Percentiles rank a stretch among this genome's conserved stretches.
phyloP scores from a whole-genome alignment of 768 basidiomycete genomes.

The Trametes cubensis region DNA sequence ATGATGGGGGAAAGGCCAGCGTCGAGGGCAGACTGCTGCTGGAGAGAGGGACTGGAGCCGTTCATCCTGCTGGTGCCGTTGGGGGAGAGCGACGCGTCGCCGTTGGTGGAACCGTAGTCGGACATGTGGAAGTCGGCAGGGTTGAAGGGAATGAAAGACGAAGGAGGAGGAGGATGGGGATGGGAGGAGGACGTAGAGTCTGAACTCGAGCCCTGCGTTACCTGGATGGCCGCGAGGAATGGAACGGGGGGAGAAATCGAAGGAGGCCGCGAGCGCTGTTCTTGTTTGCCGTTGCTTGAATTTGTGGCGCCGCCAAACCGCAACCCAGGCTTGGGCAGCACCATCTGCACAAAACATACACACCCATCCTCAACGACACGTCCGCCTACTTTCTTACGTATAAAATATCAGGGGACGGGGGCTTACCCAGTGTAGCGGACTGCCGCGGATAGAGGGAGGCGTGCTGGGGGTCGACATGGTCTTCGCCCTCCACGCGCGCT shows the following conservation, averaged over 20 bases:
- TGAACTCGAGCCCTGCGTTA: slow-evolving; percentile 39
- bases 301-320: slow-evolving; percentile 36
- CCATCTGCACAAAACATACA: slow-evolving; percentile 28
- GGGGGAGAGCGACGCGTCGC: slow-evolving; percentile 59
- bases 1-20: slow-evolving; percentile 44
- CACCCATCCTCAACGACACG: not conserved
- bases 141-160: slow-evolving; percentile 27
- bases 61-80: slow-evolving; percentile 62
- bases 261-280: slow-evolving; percentile 33
- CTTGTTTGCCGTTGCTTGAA: slow-evolving; percentile 39
- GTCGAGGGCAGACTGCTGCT: slow-evolving; percentile 31
- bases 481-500: slow-evolving; percentile 13
- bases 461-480: slow-evolving; percentile 23
- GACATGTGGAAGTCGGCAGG: slow-evolving; percentile 54
- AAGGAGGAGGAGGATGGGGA: slow-evolving; percentile 27
- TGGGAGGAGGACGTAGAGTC: slow-evolving; percentile 8
- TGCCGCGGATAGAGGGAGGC: slow-evolving; percentile 21
- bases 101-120: slow-evolving; percentile 71
- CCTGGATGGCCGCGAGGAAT: slow-evolving; percentile 43
- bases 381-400: not conserved
- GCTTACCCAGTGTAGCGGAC: slow-evolving; percentile 28
- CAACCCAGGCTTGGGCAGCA: slow-evolving; percentile 52
- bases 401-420: not conserved
- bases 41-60: slow-evolving; percentile 64
- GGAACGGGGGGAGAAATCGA: slow-evolving; percentile 48